These are phyloP conservation scores for Colletotrichum lini DNA, from an alignment of 2,329 filamentous ascomycete genomes.

Conservation along the genomic window DNA sequence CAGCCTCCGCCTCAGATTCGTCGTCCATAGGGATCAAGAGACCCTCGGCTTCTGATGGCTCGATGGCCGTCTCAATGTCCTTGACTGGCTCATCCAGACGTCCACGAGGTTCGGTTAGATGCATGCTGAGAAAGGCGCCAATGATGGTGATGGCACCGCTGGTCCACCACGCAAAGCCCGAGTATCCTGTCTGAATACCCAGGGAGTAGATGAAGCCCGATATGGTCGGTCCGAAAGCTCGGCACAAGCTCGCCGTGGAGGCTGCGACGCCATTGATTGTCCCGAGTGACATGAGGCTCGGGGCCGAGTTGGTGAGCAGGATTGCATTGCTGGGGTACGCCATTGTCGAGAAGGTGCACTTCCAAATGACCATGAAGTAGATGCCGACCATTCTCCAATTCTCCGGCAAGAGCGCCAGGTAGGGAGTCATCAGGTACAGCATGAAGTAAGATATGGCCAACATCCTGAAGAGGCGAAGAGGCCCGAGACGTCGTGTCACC, in stretches of 20 bases:
- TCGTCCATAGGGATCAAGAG: conserved; percentile 21
- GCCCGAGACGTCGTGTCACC: conserved; percentile 81
- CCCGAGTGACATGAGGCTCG: conserved; percentile 86
- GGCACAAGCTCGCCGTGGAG: conserved; percentile 89
- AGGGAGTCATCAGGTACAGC: conserved; percentile 90
- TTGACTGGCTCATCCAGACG: conserved; percentile 57
- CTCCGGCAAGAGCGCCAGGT: conserved; percentile 86
- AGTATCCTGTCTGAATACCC: conserved; percentile 85
- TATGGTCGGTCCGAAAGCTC: conserved; percentile 89
- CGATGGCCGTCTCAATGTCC: conserved; percentile 57
- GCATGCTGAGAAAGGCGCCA: conserved; percentile 82
- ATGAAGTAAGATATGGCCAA: conserved; percentile 87
- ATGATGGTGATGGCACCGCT: conserved; percentile 82
- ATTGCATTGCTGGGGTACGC: conserved; percentile 93
- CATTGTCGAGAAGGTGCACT: conserved; percentile 92
- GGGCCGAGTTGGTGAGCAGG: conserved; percentile 88
- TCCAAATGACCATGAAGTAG: conserved; percentile 86
- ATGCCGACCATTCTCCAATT: conserved; percentile 80
- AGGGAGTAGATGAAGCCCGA: conserved; percentile 88
- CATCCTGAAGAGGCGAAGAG: conserved; percentile 85
- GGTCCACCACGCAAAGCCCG: conserved; percentile 94
- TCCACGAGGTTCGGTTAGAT: conserved; percentile 77
- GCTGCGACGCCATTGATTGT: conserved; percentile 94
- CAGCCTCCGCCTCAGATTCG: conserved; percentile 23
- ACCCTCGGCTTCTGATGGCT: conserved; percentile 40